Conservation (phyloP, 2,329 filamentous ascomycete genomes). For the Colletotrichum incanum region DNA sequence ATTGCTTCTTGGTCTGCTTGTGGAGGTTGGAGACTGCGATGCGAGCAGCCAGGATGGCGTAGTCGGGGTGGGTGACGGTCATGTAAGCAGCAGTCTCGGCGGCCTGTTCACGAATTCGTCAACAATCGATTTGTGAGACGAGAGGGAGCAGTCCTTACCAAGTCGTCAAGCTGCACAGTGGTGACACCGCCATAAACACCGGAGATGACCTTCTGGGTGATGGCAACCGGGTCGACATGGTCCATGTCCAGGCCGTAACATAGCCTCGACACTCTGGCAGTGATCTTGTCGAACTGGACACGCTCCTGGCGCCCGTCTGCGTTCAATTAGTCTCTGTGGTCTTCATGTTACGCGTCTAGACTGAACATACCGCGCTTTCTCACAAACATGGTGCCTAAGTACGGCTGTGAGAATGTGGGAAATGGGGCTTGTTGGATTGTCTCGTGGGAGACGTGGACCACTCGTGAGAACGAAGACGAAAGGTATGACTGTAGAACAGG, state of each 20-base stretch:
- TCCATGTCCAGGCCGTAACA: conserved; percentile 97
- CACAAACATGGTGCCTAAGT: conserved; percentile 69
- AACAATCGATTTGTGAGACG: conserved; percentile 24
- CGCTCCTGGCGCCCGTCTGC: conserved; percentile 99
- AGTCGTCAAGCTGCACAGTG: conserved; percentile 94
- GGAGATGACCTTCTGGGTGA: conserved; percentile 99
- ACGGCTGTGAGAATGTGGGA: conserved; percentile 20
- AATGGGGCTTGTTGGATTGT: neutral
- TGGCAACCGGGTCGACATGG: conserved; percentile 97
- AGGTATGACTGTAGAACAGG: conserved; percentile 14
- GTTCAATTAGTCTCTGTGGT: neutral
- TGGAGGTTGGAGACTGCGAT: conserved; percentile 99
- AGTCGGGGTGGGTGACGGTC: conserved; percentile 99
- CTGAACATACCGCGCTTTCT: conserved; percentile 72
- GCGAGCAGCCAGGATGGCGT: conserved; percentile 97
- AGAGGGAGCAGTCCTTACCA: conserved; percentile 75
- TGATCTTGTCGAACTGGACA: conserved; percentile 99
- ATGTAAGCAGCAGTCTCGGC: conserved; percentile 99
- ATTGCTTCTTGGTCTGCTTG: conserved; percentile 99
- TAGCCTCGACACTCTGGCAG: conserved; percentile 94
- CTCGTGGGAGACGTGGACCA: conserved; percentile 2
- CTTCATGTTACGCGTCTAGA: neutral
- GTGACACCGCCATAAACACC: conserved; percentile 99
- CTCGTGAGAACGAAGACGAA: conserved; percentile 7
- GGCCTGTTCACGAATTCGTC: conserved; percentile 71